A percentile compares a stretch with the other conserved stretches of the same genome.
These are phyloP conservation scores for Diplodia seriata DNA, from an alignment of 2,329 filamentous ascomycete species.

Conservation along the genomic window DNA sequence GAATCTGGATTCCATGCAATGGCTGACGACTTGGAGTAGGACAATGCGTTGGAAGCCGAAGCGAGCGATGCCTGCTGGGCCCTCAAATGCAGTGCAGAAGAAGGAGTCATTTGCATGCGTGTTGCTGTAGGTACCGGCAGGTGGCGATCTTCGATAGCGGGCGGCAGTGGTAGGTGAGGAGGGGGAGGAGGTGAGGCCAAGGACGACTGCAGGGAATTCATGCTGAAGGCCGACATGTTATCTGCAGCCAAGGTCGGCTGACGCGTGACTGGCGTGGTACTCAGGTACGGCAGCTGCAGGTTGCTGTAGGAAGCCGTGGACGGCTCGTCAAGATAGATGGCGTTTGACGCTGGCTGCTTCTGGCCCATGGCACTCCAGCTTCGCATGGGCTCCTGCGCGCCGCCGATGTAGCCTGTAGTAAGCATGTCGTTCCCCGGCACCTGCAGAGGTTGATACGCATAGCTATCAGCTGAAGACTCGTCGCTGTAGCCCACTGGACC, in stretches of 20 bases:
- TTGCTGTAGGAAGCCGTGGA: conserved; percentile 19
- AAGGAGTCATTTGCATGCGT: conserved; percentile 13
- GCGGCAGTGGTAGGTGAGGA: conserved; percentile 10
- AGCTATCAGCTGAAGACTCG: conserved; percentile 24
- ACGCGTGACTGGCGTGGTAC: conserved; percentile 16
- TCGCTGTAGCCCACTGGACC: conserved; percentile 14
- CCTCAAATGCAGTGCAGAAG: conserved; percentile 7
- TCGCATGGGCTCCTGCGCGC: conserved; percentile 5
- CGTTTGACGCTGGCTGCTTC: conserved; percentile 14
- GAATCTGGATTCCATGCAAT: conserved; percentile 38
- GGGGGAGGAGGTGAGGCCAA: conserved; percentile 13
- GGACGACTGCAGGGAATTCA: conserved; percentile 30
- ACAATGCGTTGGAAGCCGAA: conserved; percentile 4
- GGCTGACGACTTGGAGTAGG: conserved; percentile 37
- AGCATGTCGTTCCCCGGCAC: conserved; percentile 10
- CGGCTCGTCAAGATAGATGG: conserved; percentile 21
- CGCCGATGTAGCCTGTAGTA: not conserved
- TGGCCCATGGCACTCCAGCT: conserved; percentile 20
- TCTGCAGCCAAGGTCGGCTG: conserved; percentile 20
- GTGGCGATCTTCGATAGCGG: conserved; percentile 22
- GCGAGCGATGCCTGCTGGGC: conserved; percentile 15
- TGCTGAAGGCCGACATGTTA: conserved; percentile 31
- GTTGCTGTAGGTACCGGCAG: conserved; percentile 29
- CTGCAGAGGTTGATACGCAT: conserved; percentile 27
- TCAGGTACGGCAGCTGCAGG: conserved; percentile 27